Base-by-base conservation (phyloP, 768 basidiomycete genomes). In the Auriculariales sp. region DNA sequence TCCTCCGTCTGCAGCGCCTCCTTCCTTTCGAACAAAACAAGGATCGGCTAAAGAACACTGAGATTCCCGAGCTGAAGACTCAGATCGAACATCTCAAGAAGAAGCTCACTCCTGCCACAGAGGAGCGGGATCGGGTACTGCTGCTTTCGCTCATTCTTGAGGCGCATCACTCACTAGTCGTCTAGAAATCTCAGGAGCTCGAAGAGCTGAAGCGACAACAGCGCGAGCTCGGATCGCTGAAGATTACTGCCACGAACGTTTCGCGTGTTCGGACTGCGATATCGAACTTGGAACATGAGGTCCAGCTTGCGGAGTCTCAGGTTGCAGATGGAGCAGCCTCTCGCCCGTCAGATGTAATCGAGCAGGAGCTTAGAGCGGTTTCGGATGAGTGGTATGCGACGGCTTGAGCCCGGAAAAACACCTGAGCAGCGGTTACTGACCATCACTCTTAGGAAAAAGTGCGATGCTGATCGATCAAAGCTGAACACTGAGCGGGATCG, bases 321-420 rank as follows among this genome's bases (percentile, higher is more conserved):
- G 71, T 99, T 14, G 66, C 72, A 17, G 65, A 73, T 5, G 79
- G 79, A 2, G 93, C 92, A 2, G 83, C 82, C 29, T 74, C 77
- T 12, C 87, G 79, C 63, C 91, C 92, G 1, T 75, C 77, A 1
- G 86, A 90, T 42, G 91, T 93, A 44, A 82, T 97, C 14, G 85
- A 97, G 61, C 65, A 57, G 24, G 82, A 95, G 58, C 68, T 95
- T 4, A 78, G 83, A 49, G 64, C 66, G 1, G 61, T 93, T 22
- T 69, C 72, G 1, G 67, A 66, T 14, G 71, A 82, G 53, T 69
- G 90, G 92, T 94, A 57, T 59, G 78, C 64, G 34, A 49, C 15
- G 39, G 48, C 19, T 44, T 9, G 11, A 22, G 22, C 7, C 6
- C n/a, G 6, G 7, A 7, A 12, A 36, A 36, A 36, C n/a, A 17